Evolutionary conservation across 1,139 yeast species (phyloP), one percentile per base, ranked within the genome.

Genomic region (Geotrichum siamense): DNA sequence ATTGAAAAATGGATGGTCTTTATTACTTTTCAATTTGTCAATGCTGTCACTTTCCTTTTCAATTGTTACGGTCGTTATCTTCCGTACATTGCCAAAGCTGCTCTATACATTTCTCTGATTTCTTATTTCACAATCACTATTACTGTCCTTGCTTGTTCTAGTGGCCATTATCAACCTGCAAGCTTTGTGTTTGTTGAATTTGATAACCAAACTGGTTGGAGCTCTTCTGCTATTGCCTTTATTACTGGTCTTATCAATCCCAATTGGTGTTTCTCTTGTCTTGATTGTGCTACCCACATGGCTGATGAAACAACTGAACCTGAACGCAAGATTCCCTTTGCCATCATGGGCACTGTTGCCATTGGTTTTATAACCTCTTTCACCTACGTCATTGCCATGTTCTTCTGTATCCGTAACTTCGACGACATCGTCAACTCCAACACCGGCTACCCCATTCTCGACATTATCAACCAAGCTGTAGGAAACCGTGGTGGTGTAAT

Each of bases 181-280:
- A 47, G 56, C 22, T 74, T 71, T 53, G 79, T 77, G 12, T 76
- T 76, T 55, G 68, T 62, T 9, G 63, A 68, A 23, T 75, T 75
- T 51, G 60, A 67, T 38, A 76, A 76, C 57, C 67, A 64, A 16
- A 76, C 81, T 20, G 81, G 81, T 19, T 76, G 82, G 82, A 55
- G 65, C 8, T 64, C 70, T 10, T 52, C 72, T 3, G 79, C 70
- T 2, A 73, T 76, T 57, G 79, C 79, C 1, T 76, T 76, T 51
- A 72, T 77, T 43, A 76, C 76, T 12, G 81, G 82, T n/a, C 60
- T 76, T 45, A 68, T 76, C 51, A 75, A 76, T 56, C 79, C 81
- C 12, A 69, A 70, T 50, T 76, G 80, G 79, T 70, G 75, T n/a
- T 75, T 75, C 57, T 71, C 76, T 6, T 76, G 81, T 52, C 69